These are phyloP conservation scores for Rubia peregrina DNA, from an alignment of 305 asterid species.

Conservation along the genomic window DNA sequence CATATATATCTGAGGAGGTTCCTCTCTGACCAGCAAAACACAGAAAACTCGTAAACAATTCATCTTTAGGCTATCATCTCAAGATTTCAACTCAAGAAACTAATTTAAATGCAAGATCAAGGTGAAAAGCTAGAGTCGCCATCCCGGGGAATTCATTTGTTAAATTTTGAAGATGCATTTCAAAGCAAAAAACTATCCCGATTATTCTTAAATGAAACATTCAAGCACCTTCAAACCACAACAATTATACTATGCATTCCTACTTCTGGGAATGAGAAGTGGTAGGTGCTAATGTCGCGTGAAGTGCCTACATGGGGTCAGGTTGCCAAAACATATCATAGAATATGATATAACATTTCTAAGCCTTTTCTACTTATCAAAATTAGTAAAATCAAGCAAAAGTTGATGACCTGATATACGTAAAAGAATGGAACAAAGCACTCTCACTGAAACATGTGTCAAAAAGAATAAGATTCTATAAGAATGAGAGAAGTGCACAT, in stretches of 20 bases:
- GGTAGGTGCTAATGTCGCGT: neutral
- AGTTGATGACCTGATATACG: neutral
- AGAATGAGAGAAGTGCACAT: neutral
- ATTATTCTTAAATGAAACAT: neutral
- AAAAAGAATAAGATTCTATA: neutral
- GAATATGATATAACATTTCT: neutral
- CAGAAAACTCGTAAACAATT: neutral
- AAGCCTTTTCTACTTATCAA: neutral
- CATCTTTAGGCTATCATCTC: neutral
- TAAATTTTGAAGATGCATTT: neutral
- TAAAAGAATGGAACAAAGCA: neutral
- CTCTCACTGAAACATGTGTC: neutral
- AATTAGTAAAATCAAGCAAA: neutral
- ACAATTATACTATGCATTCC: too few relatives aligned
- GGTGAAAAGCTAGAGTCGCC: neutral
- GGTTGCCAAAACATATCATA: neutral
- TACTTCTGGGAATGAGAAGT: neutral
- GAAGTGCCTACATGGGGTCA: neutral
- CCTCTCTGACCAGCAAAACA: conserved; percentile 41
- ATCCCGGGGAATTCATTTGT: neutral
- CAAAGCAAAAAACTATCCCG: neutral
- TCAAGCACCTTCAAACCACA: neutral
- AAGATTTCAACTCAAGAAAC: neutral
- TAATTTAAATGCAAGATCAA: neutral
- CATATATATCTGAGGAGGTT: conserved; percentile 53